Evolutionary conservation across 768 basidiomycete genomes (phyloP).

Genomic region (Pleurotus giganteus): DNA sequence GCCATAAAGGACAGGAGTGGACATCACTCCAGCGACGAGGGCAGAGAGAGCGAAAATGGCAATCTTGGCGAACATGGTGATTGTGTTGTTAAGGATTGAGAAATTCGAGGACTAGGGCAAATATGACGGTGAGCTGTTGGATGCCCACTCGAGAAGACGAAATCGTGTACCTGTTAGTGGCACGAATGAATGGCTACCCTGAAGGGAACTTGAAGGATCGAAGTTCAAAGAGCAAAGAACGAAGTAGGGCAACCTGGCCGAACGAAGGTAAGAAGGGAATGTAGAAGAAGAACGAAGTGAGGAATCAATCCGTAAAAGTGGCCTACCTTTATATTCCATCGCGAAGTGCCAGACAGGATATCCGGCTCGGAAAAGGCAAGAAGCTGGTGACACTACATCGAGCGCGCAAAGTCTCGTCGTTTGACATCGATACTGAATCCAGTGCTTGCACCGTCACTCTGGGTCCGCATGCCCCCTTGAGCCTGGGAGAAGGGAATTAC

Average conservation of each 20-base stretch:
- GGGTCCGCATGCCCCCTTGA: not conserved
- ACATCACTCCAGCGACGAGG: slow-evolving; percentile 9
- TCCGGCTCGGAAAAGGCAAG: not conserved
- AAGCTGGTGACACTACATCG: not conserved
- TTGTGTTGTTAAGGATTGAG: not conserved
- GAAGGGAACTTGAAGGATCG: not conserved
- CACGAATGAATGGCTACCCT: slow-evolving; percentile 5
- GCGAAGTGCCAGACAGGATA: not conserved
- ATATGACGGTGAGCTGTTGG: not conserved
- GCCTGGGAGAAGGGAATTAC: not conserved
- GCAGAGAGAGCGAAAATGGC: slow-evolving; percentile 5
- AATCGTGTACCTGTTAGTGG: slow-evolving; percentile 3
- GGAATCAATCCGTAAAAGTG: not conserved
- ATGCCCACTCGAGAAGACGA: not conserved
- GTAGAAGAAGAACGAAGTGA: slow-evolving; percentile 8
- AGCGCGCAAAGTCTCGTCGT: not conserved
- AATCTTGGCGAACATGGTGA: slow-evolving; percentile 9
- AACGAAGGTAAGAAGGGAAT: not conserved
- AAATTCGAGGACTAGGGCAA: not conserved
- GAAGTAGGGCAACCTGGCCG: slow-evolving; percentile 12
- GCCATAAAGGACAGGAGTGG: slow-evolving; percentile 8
- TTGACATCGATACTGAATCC: not conserved
- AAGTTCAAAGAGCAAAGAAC: slow-evolving; percentile 10
- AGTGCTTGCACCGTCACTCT: no score
- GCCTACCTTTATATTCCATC: not conserved